phyloP scores from a whole-genome alignment of 805 yeast species.

The Ogataea pilisensis region DNA sequence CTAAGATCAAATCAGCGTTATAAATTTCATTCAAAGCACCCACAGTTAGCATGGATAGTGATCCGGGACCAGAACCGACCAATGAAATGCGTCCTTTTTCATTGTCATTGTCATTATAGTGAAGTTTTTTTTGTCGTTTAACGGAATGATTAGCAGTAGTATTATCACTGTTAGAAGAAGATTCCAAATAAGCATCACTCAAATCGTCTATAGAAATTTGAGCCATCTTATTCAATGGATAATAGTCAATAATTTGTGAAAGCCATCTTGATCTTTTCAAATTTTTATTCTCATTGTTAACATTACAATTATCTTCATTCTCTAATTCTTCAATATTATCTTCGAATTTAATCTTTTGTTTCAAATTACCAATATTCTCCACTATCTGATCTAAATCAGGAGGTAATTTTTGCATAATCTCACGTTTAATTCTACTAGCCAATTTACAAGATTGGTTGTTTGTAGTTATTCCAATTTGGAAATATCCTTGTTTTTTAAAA shows the following conservation, averaged over 20 bases:
- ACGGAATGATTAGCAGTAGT: not conserved
- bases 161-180: not conserved
- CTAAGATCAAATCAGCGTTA: slow-evolving; percentile 77
- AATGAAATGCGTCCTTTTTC: slow-evolving; percentile 60
- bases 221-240: slow-evolving; percentile 66
- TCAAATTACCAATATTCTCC: slow-evolving; percentile 60
- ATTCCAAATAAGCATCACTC: slow-evolving; percentile 25
- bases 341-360: slow-evolving; percentile 50
- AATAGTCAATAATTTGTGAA: slow-evolving; percentile 86
- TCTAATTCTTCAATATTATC: slow-evolving; percentile 38
- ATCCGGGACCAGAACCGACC: slow-evolving; percentile 96
- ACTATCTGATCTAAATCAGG: slow-evolving; percentile 66
- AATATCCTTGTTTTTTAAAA: slow-evolving; percentile 55
- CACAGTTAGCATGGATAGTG: slow-evolving; percentile 71
- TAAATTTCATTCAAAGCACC: slow-evolving; percentile 82
- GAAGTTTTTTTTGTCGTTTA: not conserved
- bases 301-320: slow-evolving; percentile 31
- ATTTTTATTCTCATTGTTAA: slow-evolving; percentile 47
- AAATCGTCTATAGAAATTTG: slow-evolving; percentile 57
- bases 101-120: not conserved
- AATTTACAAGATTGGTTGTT: slow-evolving; percentile 86
- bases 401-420: slow-evolving; percentile 63
- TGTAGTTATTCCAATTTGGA: slow-evolving; percentile 81
- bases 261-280: slow-evolving; percentile 75
- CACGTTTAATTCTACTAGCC: slow-evolving; percentile 76